A percentile compares a stretch with the other conserved stretches of the same genome.
These are phyloP conservation scores for Dactylellina sp. DNA, from an alignment of 2,329 filamentous ascomycete genomes.

Conservation along the genomic window DNA sequence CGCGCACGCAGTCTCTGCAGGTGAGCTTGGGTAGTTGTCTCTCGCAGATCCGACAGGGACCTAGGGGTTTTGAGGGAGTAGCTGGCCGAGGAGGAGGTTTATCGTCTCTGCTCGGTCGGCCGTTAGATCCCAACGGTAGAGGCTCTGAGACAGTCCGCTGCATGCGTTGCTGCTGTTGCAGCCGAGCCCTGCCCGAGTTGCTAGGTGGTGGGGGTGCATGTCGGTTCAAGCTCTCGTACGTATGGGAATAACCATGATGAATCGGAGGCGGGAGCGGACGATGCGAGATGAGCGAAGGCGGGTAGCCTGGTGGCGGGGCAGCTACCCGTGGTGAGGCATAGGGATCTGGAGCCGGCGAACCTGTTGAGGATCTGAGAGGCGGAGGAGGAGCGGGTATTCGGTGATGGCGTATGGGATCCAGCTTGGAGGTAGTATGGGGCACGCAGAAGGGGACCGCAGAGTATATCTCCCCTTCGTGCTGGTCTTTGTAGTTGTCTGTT, in stretches of 20 bases:
- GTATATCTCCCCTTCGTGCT: slow-evolving; percentile 27
- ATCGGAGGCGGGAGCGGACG: slow-evolving; percentile 53
- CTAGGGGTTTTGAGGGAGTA: slow-evolving; percentile 35
- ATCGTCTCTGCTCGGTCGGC: slow-evolving; percentile 36
- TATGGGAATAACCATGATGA: slow-evolving; percentile 51
- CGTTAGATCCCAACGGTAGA: slow-evolving; percentile 13
- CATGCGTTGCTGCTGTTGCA: slow-evolving; percentile 56
- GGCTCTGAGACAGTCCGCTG: slow-evolving; percentile 54
- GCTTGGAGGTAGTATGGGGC: slow-evolving; percentile 33
- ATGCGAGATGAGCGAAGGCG: slow-evolving; percentile 44
- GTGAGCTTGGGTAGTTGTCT: slow-evolving; percentile 56
- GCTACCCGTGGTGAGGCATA: slow-evolving; percentile 52
- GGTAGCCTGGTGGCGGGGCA: slow-evolving; percentile 53
- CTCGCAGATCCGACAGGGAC: slow-evolving; percentile 59
- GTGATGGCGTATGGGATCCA: slow-evolving; percentile 56
- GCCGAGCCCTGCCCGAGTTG: slow-evolving; percentile 53
- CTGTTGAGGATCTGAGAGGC: slow-evolving; percentile 42
- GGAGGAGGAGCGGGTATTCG: slow-evolving; percentile 55
- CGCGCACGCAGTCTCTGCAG: slow-evolving; percentile 58
- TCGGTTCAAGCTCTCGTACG: slow-evolving; percentile 47
- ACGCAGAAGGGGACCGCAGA: slow-evolving; percentile 15
- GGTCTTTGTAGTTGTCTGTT: slow-evolving; percentile 23
- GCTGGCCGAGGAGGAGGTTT: slow-evolving; percentile 47
- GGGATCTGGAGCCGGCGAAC: slow-evolving; percentile 49
- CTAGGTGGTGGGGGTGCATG: slow-evolving; percentile 54